Conservation (phyloP, 2,329 filamentous ascomycete species). For the Thelonectria discophora region DNA sequence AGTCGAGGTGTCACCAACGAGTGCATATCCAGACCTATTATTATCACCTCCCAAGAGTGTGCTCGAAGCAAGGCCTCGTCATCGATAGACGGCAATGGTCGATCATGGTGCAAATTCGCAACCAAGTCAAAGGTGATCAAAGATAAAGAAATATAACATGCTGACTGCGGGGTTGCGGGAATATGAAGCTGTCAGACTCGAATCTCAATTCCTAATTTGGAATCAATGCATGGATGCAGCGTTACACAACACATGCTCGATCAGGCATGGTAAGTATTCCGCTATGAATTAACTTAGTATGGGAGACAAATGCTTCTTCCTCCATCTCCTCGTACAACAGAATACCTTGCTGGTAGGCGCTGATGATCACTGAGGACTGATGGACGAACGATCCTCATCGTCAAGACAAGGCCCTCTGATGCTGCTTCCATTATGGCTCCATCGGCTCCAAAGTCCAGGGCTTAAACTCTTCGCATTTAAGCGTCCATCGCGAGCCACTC, state of each 20-base stretch:
- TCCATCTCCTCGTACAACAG: no score
- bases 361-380: no score
- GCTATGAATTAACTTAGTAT: no score
- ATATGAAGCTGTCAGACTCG: not conserved
- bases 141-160: not conserved
- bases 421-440: not conserved
- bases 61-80: not conserved
- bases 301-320: no score
- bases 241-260: not conserved
- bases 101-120: not conserved
- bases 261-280: no score
- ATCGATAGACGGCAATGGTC: not conserved
- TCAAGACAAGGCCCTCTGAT: not conserved
- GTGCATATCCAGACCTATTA: no score
- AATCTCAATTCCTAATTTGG: not conserved
- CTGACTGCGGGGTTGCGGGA: not conserved
- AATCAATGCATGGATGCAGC: not conserved
- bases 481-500: not conserved
- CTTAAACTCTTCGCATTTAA: not conserved
- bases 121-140: not conserved
- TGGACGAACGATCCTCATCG: not conserved
- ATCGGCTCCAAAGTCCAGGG: not conserved
- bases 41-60: not conserved
- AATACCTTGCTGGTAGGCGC: no score
- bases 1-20: no score